Percentiles rank a stretch among this genome's conserved stretches.
Evolutionary conservation across 2,329 filamentous ascomycete species (phyloP).

Genomic region (Thelonectria olida): DNA sequence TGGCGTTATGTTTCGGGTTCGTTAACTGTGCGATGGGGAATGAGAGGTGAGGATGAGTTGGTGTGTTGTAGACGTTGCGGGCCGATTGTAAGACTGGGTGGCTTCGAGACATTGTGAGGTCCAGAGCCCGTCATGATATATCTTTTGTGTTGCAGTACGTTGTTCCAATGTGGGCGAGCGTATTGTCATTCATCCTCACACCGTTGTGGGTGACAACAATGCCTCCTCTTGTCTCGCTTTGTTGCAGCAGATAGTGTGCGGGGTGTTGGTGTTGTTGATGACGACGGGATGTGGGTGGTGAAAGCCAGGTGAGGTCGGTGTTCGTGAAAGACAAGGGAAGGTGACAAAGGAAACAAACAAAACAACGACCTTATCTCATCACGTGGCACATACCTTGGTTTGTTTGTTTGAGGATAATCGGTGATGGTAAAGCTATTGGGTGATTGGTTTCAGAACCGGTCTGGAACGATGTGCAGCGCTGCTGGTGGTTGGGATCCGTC

Average conservation of each 20-base stretch:
- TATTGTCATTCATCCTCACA: neutral
- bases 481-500: constrained; percentile 38
- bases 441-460: constrained; percentile 40
- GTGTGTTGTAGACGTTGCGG: constrained; percentile 13
- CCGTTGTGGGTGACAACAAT: neutral
- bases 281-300: neutral
- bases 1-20: constrained; percentile 28
- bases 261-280: neutral
- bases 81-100: constrained; percentile 6
- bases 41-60: neutral
- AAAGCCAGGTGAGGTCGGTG: neutral
- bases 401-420: constrained; percentile 16
- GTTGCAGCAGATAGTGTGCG: neutral
- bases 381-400: constrained; percentile 6
- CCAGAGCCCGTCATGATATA: neutral
- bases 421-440: constrained; percentile 20
- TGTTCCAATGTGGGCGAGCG: neutral
- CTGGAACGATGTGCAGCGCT: constrained; percentile 35
- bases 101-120: constrained; percentile 5
- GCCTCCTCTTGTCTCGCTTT: neutral
- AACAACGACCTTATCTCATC: neutral
- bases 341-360: neutral
- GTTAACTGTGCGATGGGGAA: neutral
- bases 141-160: neutral
- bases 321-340: neutral